These are phyloP conservation scores for Monosporozyma yasuniensis DNA, from an alignment of 805 yeast genomes.

Conservation along the genomic window DNA sequence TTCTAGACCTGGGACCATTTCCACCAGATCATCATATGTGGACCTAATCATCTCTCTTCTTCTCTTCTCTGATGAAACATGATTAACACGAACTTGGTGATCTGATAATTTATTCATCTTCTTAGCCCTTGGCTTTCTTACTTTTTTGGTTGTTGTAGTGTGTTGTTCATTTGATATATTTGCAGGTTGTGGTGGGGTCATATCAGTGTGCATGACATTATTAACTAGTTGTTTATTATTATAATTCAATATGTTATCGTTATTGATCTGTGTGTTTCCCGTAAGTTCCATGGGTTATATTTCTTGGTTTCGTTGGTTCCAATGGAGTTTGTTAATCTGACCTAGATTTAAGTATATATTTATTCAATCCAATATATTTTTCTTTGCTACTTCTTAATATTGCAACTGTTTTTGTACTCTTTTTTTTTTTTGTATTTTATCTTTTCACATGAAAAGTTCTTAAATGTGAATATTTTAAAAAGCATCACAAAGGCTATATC, in stretches of 20 bases:
- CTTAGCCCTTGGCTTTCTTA: slow-evolving; percentile 9
- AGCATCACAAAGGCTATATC: neutral
- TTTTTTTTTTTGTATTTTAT: neutral
- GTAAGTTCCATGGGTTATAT: neutral
- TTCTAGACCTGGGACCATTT: slow-evolving; percentile 62
- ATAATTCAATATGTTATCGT: neutral
- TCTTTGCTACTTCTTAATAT: neutral
- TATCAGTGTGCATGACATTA: neutral
- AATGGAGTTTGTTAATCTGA: too few species aligned
- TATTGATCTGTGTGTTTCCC: neutral
- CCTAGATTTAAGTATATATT: too few species aligned
- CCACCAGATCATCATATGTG: slow-evolving; percentile 69
- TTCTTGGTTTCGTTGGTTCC: too few species aligned
- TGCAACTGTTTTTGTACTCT: neutral
- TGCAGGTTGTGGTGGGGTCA: neutral
- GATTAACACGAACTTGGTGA: slow-evolving; percentile 47
- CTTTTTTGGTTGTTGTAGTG: neutral
- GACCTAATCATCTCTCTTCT: slow-evolving; percentile 77
- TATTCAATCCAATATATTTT: neutral
- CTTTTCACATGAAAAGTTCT: neutral
- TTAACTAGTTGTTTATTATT: neutral
- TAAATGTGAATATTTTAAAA: neutral
- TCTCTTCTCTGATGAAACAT: slow-evolving; percentile 78
- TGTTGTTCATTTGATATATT: neutral
- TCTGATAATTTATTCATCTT: slow-evolving; percentile 19